Percentiles rank a stretch among this genome's conserved stretches.
Conservation (phyloP, 495 filamentous ascomycete species). For the Talaromyces adpressus region DNA sequence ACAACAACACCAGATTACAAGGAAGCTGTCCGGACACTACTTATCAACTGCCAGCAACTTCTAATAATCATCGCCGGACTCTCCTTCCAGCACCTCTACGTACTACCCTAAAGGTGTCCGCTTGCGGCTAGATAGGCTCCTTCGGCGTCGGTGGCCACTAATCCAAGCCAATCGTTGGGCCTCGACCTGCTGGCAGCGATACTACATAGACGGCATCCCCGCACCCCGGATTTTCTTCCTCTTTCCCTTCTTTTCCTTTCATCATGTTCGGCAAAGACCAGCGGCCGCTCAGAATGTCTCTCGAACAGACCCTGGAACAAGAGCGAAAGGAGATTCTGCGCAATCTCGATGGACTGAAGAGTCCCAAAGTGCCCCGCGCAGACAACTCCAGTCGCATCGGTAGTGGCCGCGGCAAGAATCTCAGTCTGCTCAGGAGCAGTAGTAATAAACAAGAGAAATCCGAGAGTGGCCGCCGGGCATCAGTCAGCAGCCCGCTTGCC, state of each 20-base stretch:
- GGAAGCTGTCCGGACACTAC: background rate
- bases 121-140: background rate
- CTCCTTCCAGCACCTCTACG: background rate
- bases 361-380: background rate
- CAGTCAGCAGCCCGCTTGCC: constrained; percentile 6
- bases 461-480: constrained; percentile 6
- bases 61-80: background rate
- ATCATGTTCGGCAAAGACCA: constrained; percentile 17
- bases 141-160: background rate
- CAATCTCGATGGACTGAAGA: constrained; percentile 42
- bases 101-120: background rate
- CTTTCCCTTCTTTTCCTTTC: background rate
- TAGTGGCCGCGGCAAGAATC: constrained; percentile 19
- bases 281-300: constrained; percentile 39
- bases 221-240: constrained; percentile 5
- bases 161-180: background rate
- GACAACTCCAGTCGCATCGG: constrained; percentile 17
- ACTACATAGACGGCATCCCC: background rate
- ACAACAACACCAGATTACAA: background rate
- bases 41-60: background rate
- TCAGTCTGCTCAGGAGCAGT: constrained; percentile 9
- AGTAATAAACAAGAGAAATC: constrained; percentile 3
- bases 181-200: background rate
- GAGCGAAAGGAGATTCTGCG: constrained; percentile 65
- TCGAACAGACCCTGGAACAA: constrained; percentile 65